phyloP scores from a whole-genome alignment of 1,284 basidiomycete genomes.

The Sporisorium reilianum region DNA sequence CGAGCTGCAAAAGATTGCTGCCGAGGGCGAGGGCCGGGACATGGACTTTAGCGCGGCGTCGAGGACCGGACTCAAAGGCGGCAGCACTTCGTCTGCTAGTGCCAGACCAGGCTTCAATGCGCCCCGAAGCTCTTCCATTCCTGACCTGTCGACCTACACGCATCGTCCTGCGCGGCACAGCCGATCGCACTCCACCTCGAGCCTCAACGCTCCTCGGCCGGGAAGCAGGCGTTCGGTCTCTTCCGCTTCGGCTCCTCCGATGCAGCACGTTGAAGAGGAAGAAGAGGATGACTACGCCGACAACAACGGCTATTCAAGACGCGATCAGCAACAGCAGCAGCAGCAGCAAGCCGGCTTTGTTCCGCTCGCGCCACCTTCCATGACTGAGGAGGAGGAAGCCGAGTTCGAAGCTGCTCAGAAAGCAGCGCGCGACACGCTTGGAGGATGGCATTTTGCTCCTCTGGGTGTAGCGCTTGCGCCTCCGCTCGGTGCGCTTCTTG shows the following conservation, averaged over 20 bases:
- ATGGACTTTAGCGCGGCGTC: constrained; percentile 17
- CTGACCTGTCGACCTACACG: constrained; percentile 29
- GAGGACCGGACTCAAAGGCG: constrained; percentile 75
- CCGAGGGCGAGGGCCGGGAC: constrained; percentile 28
- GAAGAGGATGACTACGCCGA: constrained; percentile 17
- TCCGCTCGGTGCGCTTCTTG: constrained; percentile 56
- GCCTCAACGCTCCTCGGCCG: constrained; percentile 24
- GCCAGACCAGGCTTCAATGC: constrained; percentile 9
- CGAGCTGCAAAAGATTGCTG: constrained; percentile 54
- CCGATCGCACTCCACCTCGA: constrained; percentile 39
- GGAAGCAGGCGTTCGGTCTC: constrained; percentile 25
- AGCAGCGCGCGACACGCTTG: constrained; percentile 36
- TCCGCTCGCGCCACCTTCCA: constrained; percentile 25
- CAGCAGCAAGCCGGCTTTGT: constrained; percentile 15
- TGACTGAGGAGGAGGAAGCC: constrained; percentile 57
- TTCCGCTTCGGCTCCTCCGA: constrained; percentile 32
- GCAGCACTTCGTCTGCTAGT: constrained; percentile 67
- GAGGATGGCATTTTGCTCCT: constrained; percentile 63
- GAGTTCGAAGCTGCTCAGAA: constrained; percentile 79
- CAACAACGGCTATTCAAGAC: constrained; percentile 3
- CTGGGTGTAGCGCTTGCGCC: constrained; percentile 60
- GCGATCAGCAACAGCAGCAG: constrained; percentile 8
- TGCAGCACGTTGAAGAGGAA: constrained; percentile 38
- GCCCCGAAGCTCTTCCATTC: constrained; percentile 37
- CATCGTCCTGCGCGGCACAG: constrained; percentile 31